Evolutionary conservation across 2,329 filamentous ascomycete species (phyloP).

Genomic region (Aspergillus sojae): DNA sequence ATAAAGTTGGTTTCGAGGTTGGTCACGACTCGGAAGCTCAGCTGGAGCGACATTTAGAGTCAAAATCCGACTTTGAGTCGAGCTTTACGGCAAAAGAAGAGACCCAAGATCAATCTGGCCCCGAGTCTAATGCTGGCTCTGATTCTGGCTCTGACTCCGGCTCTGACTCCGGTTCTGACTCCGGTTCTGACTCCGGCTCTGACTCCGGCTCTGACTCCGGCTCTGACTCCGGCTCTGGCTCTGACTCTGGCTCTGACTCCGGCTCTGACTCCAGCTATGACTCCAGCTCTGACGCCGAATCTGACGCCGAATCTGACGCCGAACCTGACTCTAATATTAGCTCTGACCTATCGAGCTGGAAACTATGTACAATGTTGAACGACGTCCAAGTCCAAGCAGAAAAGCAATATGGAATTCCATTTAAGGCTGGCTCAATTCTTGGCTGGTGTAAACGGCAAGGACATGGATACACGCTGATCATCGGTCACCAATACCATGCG

Average conservation of each 20-base stretch:
- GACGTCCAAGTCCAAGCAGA: neutral
- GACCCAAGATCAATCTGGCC: neutral
- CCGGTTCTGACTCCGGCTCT: too few relatives aligned
- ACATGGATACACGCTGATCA: constrained; percentile 2
- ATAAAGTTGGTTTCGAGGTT: neutral
- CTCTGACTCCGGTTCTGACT: too few relatives aligned
- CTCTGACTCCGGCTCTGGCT: too few relatives aligned
- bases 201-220: too few relatives aligned
- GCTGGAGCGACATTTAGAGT: neutral
- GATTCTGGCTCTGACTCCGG: too few relatives aligned
- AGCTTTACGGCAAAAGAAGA: neutral
- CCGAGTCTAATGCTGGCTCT: neutral
- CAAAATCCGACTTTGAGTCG: neutral
- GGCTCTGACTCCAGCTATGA: too few relatives aligned
- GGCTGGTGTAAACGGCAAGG: constrained; percentile 7
- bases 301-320: neutral
- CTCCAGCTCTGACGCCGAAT: neutral
- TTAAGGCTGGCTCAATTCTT: constrained; percentile 7
- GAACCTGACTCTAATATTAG: neutral
- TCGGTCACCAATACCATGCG: constrained; percentile 11
- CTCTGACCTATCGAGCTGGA: neutral
- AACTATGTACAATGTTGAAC: too few relatives aligned
- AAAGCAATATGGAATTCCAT: constrained; percentile 12
- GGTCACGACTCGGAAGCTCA: neutral
- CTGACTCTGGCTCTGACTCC: too few relatives aligned